Conservation (phyloP, 2,329 filamentous ascomycete genomes). For the Ustilaginoidea virens region DNA sequence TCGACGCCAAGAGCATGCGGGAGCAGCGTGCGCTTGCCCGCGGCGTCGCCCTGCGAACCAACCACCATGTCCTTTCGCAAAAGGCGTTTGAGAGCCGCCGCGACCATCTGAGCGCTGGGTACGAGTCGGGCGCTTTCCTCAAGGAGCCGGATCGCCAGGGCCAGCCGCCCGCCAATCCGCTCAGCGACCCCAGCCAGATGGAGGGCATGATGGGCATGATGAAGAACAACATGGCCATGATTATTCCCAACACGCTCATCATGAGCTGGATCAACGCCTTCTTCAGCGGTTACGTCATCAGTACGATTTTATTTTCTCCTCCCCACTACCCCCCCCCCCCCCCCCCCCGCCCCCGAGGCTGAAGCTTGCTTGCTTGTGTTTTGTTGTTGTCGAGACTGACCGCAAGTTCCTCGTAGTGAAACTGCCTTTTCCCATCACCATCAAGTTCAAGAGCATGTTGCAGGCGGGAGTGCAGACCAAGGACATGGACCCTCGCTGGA, state of each 20-base stretch:
- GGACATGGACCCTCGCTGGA: conserved; percentile 96
- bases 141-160: conserved; percentile 79
- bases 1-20: conserved; percentile 58
- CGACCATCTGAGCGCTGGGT: conserved; percentile 64
- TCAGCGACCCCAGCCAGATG: conserved; percentile 92
- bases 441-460: conserved; percentile 99
- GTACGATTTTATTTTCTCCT: conserved; percentile 93
- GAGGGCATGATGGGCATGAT: conserved; percentile 99
- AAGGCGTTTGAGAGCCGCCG: conserved; percentile 68
- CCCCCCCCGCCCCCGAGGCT: too few relatives aligned
- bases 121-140: conserved; percentile 73
- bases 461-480: conserved; percentile 92
- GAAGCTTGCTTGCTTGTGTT: too few relatives aligned
- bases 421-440: conserved; percentile 89
- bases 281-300: conserved; percentile 95
- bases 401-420: too few relatives aligned
- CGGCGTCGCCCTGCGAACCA: conserved; percentile 69
- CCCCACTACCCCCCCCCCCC: conserved; percentile 82
- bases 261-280: conserved; percentile 99
- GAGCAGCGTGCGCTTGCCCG: conserved; percentile 77
- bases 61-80: conserved; percentile 65
- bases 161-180: conserved; percentile 80
- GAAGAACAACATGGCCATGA: conserved; percentile 99
- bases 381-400: too few relatives aligned
- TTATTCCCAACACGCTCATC: conserved; percentile 94